Base-by-base conservation (phyloP, 2,329 filamentous ascomycete genomes). In the Sclerotinia trifoliorum region DNA sequence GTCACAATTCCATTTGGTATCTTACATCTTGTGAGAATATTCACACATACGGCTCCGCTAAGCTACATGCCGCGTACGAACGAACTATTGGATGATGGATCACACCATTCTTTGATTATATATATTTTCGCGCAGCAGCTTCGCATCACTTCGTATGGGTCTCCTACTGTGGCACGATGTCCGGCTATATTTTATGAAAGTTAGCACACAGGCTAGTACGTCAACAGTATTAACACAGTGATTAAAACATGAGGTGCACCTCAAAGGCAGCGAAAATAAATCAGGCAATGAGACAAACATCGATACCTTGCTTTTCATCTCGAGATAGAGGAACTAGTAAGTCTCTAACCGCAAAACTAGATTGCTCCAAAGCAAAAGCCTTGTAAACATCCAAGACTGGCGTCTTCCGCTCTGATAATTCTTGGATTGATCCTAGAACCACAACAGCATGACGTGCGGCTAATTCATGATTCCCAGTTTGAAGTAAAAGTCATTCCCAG, bases 401-500 rank as follows among this genome's bases (percentile, higher is more conserved):
- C 7, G 21, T 46, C 52, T 69, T 32, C 3, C 48, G 63, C 10
- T 71, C 61, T 35, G 65, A 67, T 6, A 57, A 2, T 55, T 75
- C 70, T 65, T 74, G 73, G 0, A 75, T 55, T 48, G 74, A 68
- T 7, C 71, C 72, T 62, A 75, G 35, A 2, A 73, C 73, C 49
- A 75, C 54, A 19, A 73, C 55, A 3, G 73, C 72, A 70, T 74
- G 72, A 17, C 66, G 69, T 21, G 75, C 60, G 13, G 72, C 68
- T 2, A 71, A 62, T 56, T 74, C 72, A 3, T 81, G 80, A 71
- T 89, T 84, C 61, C 86, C 88, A 75, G 87, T 85, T 72, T 86
- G 85, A 29, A 90, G 77, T 3, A 90, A 86, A 21, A 83, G 81
- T 58, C 82, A 80, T 1, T 83, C 86, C 88, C 88, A 90, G 74